Evolutionary conservation across 345 rosid genomes (phyloP), one percentile per base, ranked within the genome.

Genomic region (Psidium friedrichsthalianum): DNA sequence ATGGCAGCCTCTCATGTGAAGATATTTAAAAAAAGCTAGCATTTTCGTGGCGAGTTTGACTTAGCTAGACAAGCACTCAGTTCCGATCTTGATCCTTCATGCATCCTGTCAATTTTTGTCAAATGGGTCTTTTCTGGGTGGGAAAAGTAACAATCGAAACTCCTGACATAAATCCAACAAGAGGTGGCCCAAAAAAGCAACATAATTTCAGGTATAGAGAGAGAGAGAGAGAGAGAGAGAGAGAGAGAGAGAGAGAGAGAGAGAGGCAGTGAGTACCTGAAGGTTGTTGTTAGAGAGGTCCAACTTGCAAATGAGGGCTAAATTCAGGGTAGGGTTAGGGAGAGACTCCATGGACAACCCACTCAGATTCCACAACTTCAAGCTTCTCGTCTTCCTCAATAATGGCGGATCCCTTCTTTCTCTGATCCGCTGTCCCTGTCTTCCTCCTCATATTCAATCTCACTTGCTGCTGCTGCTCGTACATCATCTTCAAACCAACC

Each of bases 271-370:
- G 11, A 13, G 12, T 84, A 95, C 99, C 94, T 92, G 95, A 85
- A 96, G 94, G 90, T 96, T 95, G 87, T 95, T 96, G 85, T 93
- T 92, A 87, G 98, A 95, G 85, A 96, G 96, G 85, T 96, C 94
- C 9, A 96, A 91, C 84, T 93, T 94, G 89, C 91, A 92, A 86
- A 96, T 92, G 25, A 87, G 78, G 22, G 90, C 91, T 86, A 96
- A 86, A 88, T 93, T 93, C 51, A 94, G 87, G 59, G 96, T 84
- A 88, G 95, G 94, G 42, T 47, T 89, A 0, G 95, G 92, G 49
- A 96, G 91, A 88, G 91, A 88, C n/a, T 93, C 91, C 86, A 96
- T 88, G 29, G 91, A 93, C 92, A 93, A 86, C 56, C 95, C 94
- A 85, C 97, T 95, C 88, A 96, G 87, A 87, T 96, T 96, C 95